Percentiles rank a stretch among this genome's conserved stretches.
phyloP scores from a whole-genome alignment of 2,329 filamentous ascomycete species.

The Fusarium clavum region DNA sequence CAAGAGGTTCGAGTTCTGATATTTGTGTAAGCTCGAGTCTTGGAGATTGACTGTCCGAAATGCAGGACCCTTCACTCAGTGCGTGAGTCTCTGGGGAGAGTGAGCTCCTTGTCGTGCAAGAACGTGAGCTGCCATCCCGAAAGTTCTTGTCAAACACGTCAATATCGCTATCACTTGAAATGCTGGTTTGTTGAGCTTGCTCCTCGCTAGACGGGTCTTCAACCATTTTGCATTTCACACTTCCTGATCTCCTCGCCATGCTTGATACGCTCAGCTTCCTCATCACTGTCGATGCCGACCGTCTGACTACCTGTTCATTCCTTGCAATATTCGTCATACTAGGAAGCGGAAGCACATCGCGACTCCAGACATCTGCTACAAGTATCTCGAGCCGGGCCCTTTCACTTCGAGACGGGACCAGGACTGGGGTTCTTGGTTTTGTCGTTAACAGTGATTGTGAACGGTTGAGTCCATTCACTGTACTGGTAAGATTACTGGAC shows the following conservation, averaged over 20 bases:
- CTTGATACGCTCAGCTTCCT: slow-evolving; percentile 87
- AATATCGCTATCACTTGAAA: slow-evolving; percentile 25
- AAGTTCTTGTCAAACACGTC: slow-evolving; percentile 11
- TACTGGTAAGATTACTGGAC: slow-evolving; percentile 56
- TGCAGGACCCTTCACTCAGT: slow-evolving; percentile 3
- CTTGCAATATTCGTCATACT: slow-evolving; percentile 76
- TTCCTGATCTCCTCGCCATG: slow-evolving; percentile 78
- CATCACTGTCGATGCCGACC: slow-evolving; percentile 87
- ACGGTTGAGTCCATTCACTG: slow-evolving; percentile 71
- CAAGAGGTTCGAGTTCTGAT: slow-evolving; percentile 13
- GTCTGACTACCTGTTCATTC: slow-evolving; percentile 78
- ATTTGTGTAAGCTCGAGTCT: slow-evolving; percentile 14
- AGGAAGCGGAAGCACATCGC: slow-evolving; percentile 82
- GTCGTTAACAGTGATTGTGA: slow-evolving; percentile 84
- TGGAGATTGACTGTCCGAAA: neutral
- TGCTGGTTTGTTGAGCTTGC: slow-evolving; percentile 20
- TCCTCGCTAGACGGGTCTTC: slow-evolving; percentile 10
- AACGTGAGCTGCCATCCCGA: slow-evolving; percentile 19
- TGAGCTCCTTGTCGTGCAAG: slow-evolving; percentile 21
- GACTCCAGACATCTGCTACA: slow-evolving; percentile 85
- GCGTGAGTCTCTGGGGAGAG: slow-evolving; percentile 19
- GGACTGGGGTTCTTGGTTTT: slow-evolving; percentile 72
- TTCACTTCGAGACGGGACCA: slow-evolving; percentile 80
- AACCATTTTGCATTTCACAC: slow-evolving; percentile 51
- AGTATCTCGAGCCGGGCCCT: slow-evolving; percentile 80